Evolutionary conservation across 179 eudicot species (phyloP).

Genomic region (Beta corolliflora): DNA sequence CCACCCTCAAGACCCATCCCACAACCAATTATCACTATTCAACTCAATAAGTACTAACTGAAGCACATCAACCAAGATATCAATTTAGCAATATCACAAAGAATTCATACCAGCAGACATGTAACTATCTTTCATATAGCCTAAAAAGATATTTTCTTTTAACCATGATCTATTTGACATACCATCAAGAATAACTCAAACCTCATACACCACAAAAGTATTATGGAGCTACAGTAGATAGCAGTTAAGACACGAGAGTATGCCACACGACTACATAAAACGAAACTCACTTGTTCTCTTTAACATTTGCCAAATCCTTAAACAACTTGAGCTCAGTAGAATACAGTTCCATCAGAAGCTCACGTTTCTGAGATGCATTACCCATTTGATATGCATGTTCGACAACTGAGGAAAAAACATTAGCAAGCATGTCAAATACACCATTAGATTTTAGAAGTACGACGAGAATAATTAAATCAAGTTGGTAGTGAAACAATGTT

Average conservation of each 20-base stretch:
- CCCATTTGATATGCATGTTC: conserved; percentile 81
- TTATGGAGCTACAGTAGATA: neutral
- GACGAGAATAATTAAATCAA: neutral
- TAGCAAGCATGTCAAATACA: neutral
- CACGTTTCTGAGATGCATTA: conserved; percentile 80
- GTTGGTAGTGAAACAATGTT: neutral
- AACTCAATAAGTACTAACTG: neutral
- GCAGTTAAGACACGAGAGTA: neutral
- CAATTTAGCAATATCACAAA: neutral
- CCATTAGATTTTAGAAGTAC: neutral
- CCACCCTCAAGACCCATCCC: neutral
- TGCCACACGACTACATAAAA: neutral
- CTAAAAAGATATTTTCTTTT: neutral
- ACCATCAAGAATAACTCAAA: neutral
- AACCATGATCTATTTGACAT: neutral
- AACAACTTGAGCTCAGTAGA: conserved; percentile 93
- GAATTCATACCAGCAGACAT: neutral
- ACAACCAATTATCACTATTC: neutral
- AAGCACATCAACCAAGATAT: neutral
- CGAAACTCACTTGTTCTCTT: conserved; percentile 66
- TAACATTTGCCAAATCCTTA: conserved; percentile 70
- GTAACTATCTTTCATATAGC: neutral
- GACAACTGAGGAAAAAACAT: conserved; percentile 51
- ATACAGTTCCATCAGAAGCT: conserved; percentile 81
- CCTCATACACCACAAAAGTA: neutral